Evolutionary conservation across 2,329 filamentous ascomycete species (phyloP), one percentile per base, ranked within the genome.

Genomic region (Colletotrichum gigasporum): DNA sequence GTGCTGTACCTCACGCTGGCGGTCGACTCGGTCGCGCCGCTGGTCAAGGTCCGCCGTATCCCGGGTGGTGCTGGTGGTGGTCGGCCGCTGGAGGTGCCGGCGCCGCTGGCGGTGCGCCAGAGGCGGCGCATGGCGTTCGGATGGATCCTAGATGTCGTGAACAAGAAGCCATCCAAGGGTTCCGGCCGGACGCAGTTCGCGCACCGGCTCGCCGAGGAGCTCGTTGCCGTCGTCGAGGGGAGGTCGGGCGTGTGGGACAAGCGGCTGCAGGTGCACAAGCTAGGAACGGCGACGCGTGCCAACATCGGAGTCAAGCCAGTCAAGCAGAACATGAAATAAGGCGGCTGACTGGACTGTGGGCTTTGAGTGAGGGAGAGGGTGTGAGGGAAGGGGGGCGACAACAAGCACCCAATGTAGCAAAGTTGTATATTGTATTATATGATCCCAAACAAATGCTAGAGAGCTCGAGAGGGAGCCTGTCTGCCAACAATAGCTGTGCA

Each of bases 21-120:
- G 30, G 90, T 99, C 72, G 96, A 99, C 83, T 96, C 93, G 9
- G 91, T 99, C 22, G 93, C 94, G 2, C 96, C 96, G 9, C 85
- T 99, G 14, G 83, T 99, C 73, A 90, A 91, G 69, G 90, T 99
- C 73, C 87, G 89, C 57, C 86, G 86, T 66, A 86, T 93, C 71
- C 88, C 88, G 72, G 94, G 93, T 69, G 87, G 91, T 34, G 92
- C 91, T 1, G 95, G 95, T 79, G 96, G 96, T 82, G 96, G 96
- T 77, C 86, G 88, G 34, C 87, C 93, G 11, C 85, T 97, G 63
- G 93, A 95, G 59, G 85, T 97, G 34, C 96, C 96, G 0, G 83
- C 90, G 20, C 95, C 96, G 1, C 83, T 98, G 18, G 82, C 84
- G 1, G 79, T 90, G 67, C 86, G 93, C 65, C 91, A 96, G 76